phyloP scores from a whole-genome alignment of 2,329 filamentous ascomycete genomes.

The Amauroascus verrucosus region DNA sequence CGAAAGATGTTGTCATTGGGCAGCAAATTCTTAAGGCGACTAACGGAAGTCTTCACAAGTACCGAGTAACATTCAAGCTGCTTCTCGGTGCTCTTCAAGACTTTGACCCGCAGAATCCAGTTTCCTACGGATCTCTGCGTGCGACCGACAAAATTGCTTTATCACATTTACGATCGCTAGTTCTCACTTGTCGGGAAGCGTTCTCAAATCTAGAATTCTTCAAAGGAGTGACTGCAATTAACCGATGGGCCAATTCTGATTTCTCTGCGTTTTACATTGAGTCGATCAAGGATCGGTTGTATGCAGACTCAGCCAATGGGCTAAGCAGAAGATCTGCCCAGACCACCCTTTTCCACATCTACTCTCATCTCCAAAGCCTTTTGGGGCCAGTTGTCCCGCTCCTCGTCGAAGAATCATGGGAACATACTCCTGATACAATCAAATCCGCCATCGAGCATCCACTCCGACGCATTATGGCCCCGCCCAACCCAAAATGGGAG shows the following conservation, averaged over 20 bases:
- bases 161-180: conserved; percentile 58
- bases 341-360: conserved; percentile 50
- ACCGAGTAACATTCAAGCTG: conserved; percentile 83
- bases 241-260: conserved; percentile 70
- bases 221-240: conserved; percentile 61
- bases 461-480: conserved; percentile 31
- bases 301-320: conserved; percentile 64
- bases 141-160: conserved; percentile 65
- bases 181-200: conserved; percentile 52
- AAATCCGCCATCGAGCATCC: conserved; percentile 41
- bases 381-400: conserved; percentile 71
- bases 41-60: conserved; percentile 70
- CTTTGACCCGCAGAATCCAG: conserved; percentile 34
- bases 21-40: conserved; percentile 65
- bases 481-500: conserved; percentile 28
- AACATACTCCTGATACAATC: conserved; percentile 59
- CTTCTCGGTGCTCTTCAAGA: conserved; percentile 64
- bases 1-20: conserved; percentile 73
- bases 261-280: conserved; percentile 93
- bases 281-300: conserved; percentile 79
- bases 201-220: conserved; percentile 72
- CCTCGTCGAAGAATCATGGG: conserved; percentile 76
- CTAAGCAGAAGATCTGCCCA: conserved; percentile 49
- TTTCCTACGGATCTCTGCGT: conserved; percentile 43
- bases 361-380: conserved; percentile 64